A percentile compares a stretch with the other conserved stretches of the same genome.
These are phyloP conservation scores for Delphinella strobiligena DNA, from an alignment of 2,329 filamentous ascomycete species.

Conservation along the genomic window DNA sequence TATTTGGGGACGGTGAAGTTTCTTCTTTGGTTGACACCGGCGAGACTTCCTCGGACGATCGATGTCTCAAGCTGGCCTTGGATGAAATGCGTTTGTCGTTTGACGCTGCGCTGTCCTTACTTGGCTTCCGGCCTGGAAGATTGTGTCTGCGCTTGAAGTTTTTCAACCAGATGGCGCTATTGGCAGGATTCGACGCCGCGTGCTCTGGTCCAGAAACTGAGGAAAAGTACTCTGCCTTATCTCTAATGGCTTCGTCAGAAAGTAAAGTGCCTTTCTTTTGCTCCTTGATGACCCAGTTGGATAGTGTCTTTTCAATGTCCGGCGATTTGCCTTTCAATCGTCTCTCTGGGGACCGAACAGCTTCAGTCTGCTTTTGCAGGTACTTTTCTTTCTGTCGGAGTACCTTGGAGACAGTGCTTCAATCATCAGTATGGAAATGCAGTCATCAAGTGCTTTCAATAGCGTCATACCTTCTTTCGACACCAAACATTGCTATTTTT, in stretches of 20 bases:
- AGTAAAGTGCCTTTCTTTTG: constrained; percentile 63
- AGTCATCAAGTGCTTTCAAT: constrained; percentile 4
- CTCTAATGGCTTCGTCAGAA: constrained; percentile 68
- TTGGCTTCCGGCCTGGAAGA: constrained; percentile 40
- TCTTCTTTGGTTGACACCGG: constrained; percentile 55
- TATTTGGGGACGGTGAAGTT: constrained; percentile 56
- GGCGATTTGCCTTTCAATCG: constrained; percentile 73
- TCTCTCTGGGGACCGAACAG: constrained; percentile 67
- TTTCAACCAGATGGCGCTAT: constrained; percentile 73
- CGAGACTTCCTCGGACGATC: constrained; percentile 56
- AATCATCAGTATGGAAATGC: constrained; percentile 12
- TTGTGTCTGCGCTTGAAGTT: constrained; percentile 91
- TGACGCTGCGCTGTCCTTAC: constrained; percentile 28
- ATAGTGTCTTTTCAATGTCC: constrained; percentile 82
- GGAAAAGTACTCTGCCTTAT: constrained; percentile 74
- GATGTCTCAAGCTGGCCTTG: constrained; percentile 43
- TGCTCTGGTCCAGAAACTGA: constrained; percentile 59
- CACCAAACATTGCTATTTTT: constrained; percentile 67
- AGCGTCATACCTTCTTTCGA: constrained; percentile 76
- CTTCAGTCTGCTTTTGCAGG: constrained; percentile 56
- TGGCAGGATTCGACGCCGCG: constrained; percentile 43
- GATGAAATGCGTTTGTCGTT: constrained; percentile 22
- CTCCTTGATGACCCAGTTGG: constrained; percentile 76
- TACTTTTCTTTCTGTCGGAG: constrained; percentile 91
- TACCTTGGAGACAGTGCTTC: constrained; percentile 96